Evolutionary conservation across 495 filamentous ascomycete genomes (phyloP), one percentile per base, ranked within the genome.

Genomic region (Physcia stellaris): DNA sequence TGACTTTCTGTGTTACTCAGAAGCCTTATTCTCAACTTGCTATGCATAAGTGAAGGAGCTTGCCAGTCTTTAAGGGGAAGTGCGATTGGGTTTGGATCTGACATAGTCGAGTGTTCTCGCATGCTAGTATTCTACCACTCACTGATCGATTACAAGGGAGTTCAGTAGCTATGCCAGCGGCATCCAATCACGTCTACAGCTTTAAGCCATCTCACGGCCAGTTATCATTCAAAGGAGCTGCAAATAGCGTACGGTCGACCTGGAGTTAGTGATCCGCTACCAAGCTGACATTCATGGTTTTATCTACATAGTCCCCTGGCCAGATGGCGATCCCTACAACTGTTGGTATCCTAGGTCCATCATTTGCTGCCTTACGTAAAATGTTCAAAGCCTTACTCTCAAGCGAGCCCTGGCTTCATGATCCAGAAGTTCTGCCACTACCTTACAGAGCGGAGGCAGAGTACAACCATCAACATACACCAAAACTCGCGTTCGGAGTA

Each of bases 111-210:
- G 6, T 75, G 64, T 42, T 12, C 7, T 12, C 39, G 51, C 41
- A 46, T 30, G 1, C 7, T 6, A 11, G 22, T 22, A 1, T 3
- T 6, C 21, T 2, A 6, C 6, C 13, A 12, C 27, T 23, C n/a
- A 12, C 16, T 18, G 29, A 21, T 27, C n/a, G 26, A 11, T 28
- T 16, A 38, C 32, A 11, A 56, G 66, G 65, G 35, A 66, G 64
- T 24, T 67, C 62, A 0, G 68, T 85, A 15, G 62, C 80, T 0
- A 72, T 82, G 36, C 80, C 80, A 2, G 65, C 74, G 19, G 68
- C 66, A 2, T 81, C 80, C 42, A 76, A 77, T 49, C 70, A 64
- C 3, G 46, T 77, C 1, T 82, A 70, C 58, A 75, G 76, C 0
- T 30, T 73, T 12, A 52, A 61, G 16, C 66, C 68, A 7, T 68